phyloP scores from a whole-genome alignment of 345 rosid species.

The Syzygium aqueum region DNA sequence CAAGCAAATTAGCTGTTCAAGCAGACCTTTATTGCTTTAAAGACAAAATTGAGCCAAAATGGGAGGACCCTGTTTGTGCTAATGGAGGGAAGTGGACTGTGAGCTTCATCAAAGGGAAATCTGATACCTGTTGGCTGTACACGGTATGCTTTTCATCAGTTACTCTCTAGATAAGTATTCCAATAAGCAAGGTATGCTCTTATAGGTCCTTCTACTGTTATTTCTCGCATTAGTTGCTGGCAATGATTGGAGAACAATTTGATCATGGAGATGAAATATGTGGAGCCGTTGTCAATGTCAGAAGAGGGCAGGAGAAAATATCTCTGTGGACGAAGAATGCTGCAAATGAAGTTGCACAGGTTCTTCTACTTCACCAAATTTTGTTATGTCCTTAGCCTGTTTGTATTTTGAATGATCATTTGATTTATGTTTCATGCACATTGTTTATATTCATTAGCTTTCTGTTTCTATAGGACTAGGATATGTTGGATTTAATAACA shows the following conservation, averaged over 20 bases:
- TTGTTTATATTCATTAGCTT: background rate
- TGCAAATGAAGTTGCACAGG: conserved; percentile 85
- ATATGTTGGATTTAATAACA: background rate
- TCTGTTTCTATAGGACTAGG: background rate
- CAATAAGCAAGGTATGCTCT: background rate
- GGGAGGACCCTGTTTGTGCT: conserved; percentile 97
- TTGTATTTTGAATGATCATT: background rate
- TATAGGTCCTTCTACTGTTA: background rate
- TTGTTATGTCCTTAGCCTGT: background rate
- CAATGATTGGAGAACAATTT: conserved; percentile 94
- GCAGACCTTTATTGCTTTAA: conserved; percentile 92
- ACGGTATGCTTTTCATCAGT: conserved; percentile 19
- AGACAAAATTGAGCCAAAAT: conserved; percentile 74
- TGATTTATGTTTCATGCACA: background rate
- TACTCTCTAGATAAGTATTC: background rate
- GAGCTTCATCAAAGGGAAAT: conserved; percentile 33
- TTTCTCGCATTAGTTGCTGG: conserved; percentile 40
- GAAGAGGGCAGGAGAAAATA: conserved; percentile 57
- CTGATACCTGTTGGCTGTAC: conserved; percentile 71
- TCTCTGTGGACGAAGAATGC: conserved; percentile 93
- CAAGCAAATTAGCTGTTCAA: conserved; percentile 55
- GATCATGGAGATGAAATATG: conserved; percentile 93
- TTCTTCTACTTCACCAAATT: conserved; percentile 4
- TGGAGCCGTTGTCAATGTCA: conserved; percentile 78
- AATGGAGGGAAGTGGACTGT: conserved; percentile 96